Percentiles rank a stretch among this genome's conserved stretches.
Conservation (phyloP, 129 eudicot genomes). For the Solidago caesia region DNA sequence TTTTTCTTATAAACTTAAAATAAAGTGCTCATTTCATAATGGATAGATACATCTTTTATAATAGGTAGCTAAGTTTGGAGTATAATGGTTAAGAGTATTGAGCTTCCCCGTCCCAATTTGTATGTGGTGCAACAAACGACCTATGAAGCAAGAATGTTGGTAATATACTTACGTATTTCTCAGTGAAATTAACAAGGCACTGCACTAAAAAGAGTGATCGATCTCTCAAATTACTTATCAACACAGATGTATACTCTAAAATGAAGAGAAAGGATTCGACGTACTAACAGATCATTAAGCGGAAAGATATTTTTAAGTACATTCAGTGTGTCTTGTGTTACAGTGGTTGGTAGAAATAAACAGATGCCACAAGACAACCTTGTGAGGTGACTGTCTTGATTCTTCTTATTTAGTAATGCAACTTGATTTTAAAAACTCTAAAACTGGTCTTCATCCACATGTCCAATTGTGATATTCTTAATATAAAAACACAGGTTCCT, state of each 20-base stretch:
- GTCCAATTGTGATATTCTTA: not conserved
- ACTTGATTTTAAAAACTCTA: not conserved
- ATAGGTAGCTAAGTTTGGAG: not conserved
- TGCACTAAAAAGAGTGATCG: no score
- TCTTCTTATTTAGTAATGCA: not conserved
- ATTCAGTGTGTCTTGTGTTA: not conserved
- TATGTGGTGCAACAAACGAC: not conserved
- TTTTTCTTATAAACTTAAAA: not conserved
- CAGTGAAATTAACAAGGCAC: no score
- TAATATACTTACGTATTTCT: not conserved
- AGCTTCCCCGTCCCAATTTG: not conserved
- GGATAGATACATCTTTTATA: not conserved
- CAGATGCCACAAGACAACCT: not conserved
- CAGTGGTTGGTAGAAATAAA: not conserved
- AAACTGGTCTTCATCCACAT: not conserved
- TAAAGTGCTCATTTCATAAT: not conserved
- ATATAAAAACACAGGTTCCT: not conserved
- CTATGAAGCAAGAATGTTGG: not conserved
- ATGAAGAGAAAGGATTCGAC: no score
- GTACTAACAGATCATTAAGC: no score
- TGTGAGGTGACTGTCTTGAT: not conserved
- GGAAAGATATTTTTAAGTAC: no score
- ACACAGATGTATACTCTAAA: no score
- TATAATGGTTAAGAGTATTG: not conserved
- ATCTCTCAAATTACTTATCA: no score